Percentiles rank a stretch among this genome's conserved stretches.
Conservation (phyloP, 2,329 filamentous ascomycete genomes). For the Pseudogymnoascus sp. region DNA sequence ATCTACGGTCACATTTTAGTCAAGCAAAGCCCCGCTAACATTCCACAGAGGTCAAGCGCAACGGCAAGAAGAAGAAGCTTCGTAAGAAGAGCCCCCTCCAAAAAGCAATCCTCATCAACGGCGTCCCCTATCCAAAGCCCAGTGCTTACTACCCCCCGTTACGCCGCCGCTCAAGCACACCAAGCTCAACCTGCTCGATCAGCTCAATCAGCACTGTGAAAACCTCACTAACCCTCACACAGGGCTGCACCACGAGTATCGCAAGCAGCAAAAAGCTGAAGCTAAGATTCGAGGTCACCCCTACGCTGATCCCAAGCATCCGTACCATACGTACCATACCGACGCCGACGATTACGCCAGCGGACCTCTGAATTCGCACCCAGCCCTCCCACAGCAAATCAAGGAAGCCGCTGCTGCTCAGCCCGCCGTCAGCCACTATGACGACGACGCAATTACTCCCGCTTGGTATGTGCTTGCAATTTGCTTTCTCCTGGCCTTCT, state of each 20-base stretch:
- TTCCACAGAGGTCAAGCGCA: background rate
- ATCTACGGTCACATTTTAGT: background rate
- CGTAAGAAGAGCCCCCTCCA: background rate
- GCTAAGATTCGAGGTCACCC: background rate
- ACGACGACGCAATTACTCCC: conserved; percentile 68
- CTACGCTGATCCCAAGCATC: background rate
- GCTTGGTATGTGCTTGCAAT: conserved; percentile 44
- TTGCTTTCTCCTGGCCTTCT: conserved; percentile 11
- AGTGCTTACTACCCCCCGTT: background rate
- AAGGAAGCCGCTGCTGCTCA: background rate
- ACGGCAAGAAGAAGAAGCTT: background rate
- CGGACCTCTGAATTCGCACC: background rate
- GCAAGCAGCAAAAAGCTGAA: background rate
- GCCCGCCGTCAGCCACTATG: conserved; percentile 26
- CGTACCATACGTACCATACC: background rate
- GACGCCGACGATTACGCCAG: no score
- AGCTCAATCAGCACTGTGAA: background rate
- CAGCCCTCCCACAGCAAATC: background rate
- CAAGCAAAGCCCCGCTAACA: background rate
- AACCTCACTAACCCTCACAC: background rate
- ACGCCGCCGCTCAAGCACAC: background rate
- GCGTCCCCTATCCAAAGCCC: background rate
- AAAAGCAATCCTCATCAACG: background rate
- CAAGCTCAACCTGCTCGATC: background rate
- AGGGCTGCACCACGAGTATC: background rate